A percentile compares a stretch with the other conserved stretches of the same genome.
Evolutionary conservation across 1,284 basidiomycete species (phyloP).

Genomic region (Mycena sp.): DNA sequence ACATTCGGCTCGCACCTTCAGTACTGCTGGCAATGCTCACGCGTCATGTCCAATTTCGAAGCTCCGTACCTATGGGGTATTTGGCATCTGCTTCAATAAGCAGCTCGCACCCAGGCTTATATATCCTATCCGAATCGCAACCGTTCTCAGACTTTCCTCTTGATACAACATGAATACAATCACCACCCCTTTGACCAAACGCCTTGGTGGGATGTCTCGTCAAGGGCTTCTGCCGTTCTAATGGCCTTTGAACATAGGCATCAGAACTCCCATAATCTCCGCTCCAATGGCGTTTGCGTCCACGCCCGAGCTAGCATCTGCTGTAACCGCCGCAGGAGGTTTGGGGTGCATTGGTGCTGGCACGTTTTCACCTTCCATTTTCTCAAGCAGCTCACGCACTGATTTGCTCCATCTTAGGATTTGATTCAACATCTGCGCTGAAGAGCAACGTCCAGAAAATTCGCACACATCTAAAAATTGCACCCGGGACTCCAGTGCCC

Average conservation of each 20-base stretch:
- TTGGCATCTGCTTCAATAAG: too few species aligned
- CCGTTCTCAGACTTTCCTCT: too few species aligned
- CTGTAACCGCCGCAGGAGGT: constrained; percentile 37
- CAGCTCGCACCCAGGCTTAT: too few species aligned
- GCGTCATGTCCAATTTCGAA: too few species aligned
- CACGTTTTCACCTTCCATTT: constrained; percentile 1
- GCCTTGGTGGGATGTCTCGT: constrained; percentile 1
- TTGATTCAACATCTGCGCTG: constrained; percentile 28
- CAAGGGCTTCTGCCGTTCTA: too few species aligned
- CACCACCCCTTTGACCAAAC: constrained; percentile 10
- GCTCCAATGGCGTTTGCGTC: constrained; percentile 43
- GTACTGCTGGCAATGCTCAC: too few species aligned
- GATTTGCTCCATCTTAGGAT: constrained; percentile 31
- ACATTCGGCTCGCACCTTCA: too few species aligned
- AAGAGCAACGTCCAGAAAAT: constrained; percentile 30
- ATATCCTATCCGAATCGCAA: too few species aligned
- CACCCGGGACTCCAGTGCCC: constrained; percentile 35
- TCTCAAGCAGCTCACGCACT: not conserved
- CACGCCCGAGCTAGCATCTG: constrained; percentile 34
- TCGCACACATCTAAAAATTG: constrained; percentile 27
- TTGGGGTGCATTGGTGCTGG: constrained; percentile 42
- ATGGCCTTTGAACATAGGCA: not conserved
- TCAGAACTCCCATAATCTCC: constrained; percentile 38
- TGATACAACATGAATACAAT: constrained; percentile 12
- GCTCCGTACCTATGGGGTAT: too few species aligned